Percentiles rank a stretch among this genome's conserved stretches.
These are phyloP conservation scores for Candida glaebosa DNA, from an alignment of 805 yeast species.

Conservation along the genomic window DNA sequence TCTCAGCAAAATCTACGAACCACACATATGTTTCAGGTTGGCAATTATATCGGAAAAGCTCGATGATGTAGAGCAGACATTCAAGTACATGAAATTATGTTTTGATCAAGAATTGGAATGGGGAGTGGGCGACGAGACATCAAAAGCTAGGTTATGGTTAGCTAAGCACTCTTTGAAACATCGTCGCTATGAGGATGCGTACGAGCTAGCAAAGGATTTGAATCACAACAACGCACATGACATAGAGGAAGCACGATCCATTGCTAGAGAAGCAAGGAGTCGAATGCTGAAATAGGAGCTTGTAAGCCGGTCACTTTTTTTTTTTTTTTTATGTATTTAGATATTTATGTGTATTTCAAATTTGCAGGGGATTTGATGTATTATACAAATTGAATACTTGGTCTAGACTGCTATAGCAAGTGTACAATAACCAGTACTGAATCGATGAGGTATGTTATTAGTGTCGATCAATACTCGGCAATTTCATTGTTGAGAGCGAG, in stretches of 20 bases:
- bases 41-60: conserved; percentile 64
- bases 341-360: neutral
- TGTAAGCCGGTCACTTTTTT: too few relatives aligned
- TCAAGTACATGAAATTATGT: conserved; percentile 63
- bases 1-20: conserved; percentile 24
- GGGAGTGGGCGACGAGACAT: conserved; percentile 68
- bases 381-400: neutral
- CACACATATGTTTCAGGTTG: conserved; percentile 57
- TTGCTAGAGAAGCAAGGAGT: conserved; percentile 73
- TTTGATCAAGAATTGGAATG: conserved; percentile 61
- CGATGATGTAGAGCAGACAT: conserved; percentile 51
- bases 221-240: conserved; percentile 72
- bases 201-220: conserved; percentile 67
- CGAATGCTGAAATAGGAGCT: conserved; percentile 33
- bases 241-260: conserved; percentile 82
- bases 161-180: conserved; percentile 62
- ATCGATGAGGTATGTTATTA: neutral
- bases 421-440: neutral
- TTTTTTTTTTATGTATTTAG: too few relatives aligned
- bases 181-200: conserved; percentile 64
- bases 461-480: conserved; percentile 13
- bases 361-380: neutral
- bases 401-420: neutral
- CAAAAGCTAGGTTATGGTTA: conserved; percentile 83
- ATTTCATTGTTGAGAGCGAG: conserved; percentile 24